Evolutionary conservation across 1,284 basidiomycete genomes (phyloP), one percentile per base, ranked within the genome.

Genomic region (Ustilago trichophora): DNA sequence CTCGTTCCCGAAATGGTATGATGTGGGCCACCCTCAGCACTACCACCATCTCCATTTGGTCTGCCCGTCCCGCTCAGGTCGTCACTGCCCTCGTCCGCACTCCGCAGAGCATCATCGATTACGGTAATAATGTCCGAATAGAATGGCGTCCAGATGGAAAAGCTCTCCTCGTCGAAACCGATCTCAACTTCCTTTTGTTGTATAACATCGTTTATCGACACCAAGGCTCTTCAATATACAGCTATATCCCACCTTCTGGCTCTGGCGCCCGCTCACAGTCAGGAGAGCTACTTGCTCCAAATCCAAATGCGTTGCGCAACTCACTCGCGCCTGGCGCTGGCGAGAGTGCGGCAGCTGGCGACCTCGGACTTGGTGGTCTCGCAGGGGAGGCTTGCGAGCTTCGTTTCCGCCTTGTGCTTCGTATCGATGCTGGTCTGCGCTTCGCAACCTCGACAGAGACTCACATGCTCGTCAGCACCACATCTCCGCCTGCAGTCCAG

Each of bases 361-460:
- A 62, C 16, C 21, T 43, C n/a, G 60, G 63, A 16, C 57, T 73
- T 9, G 69, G 65, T 4, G 66, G 62, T 24, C 55, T 66, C 3
- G 60, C 62, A 12, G 65, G 58, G 12, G 66, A 49, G 37, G 65
- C 60, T 12, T 62, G 58, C 34, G 58, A 76, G 43, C 64, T 80
- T 10, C 31, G 52, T 33, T 77, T 81, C 33, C 62, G 69, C 21
- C 66, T 77, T 8, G 79, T 75, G 1, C 48, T 78, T 15, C 55
- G 70, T 11, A 72, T 80, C 32, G 78, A 77, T 43, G 77, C 78
- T 4, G 73, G 74, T n/a, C 47, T 81, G 7, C 44, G 70, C 21
- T 57, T 64, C 15, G 55, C 75, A 12, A 49, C 67, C 1, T 47
- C 68, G 5, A 63, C 56, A 19, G 68, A 73, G 8, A 60, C 70